Percentiles rank a stretch among this genome's conserved stretches.
Evolutionary conservation across 805 yeast genomes (phyloP).

Genomic region (Wickerhamomyces bovis): DNA sequence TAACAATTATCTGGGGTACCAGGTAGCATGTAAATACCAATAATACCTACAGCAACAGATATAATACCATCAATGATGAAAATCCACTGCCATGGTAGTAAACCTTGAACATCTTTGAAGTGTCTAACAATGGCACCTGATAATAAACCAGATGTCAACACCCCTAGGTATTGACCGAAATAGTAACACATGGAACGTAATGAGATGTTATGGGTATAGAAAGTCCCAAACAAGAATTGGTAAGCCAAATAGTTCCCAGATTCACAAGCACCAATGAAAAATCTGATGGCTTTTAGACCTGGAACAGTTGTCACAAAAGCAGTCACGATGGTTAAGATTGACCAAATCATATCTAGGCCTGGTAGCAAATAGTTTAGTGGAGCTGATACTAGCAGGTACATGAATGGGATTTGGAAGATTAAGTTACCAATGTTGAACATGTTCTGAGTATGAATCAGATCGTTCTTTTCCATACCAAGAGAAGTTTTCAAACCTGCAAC

Average conservation of each 20-base stretch:
- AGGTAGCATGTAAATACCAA: slow-evolving; percentile 36
- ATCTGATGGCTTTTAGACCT: slow-evolving; percentile 56
- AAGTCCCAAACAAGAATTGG: slow-evolving; percentile 54
- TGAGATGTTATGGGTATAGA: slow-evolving; percentile 51
- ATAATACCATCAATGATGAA: slow-evolving; percentile 60
- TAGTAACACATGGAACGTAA: slow-evolving; percentile 57
- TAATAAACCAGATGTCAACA: slow-evolving; percentile 50
- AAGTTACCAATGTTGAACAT: slow-evolving; percentile 56
- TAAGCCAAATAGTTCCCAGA: slow-evolving; percentile 61
- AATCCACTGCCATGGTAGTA: slow-evolving; percentile 64
- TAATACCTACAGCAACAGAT: slow-evolving; percentile 28
- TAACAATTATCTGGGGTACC: slow-evolving; percentile 61
- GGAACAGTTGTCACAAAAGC: slow-evolving; percentile 41
- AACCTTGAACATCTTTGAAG: slow-evolving; percentile 39
- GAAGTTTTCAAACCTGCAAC: slow-evolving; percentile 58
- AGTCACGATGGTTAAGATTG: slow-evolving; percentile 36
- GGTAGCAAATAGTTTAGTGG: slow-evolving; percentile 46
- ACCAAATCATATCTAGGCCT: slow-evolving; percentile 38
- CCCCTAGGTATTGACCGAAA: slow-evolving; percentile 57
- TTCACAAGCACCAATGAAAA: slow-evolving; percentile 64
- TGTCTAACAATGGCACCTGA: slow-evolving; percentile 44
- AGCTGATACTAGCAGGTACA: slow-evolving; percentile 48
- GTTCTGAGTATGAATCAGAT: slow-evolving; percentile 54
- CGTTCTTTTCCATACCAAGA: slow-evolving; percentile 55
- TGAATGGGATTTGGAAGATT: slow-evolving; percentile 61